Percentiles rank a stretch among this genome's conserved stretches.
phyloP scores from a whole-genome alignment of 805 yeast genomes.

The Starmera pachycereana region DNA sequence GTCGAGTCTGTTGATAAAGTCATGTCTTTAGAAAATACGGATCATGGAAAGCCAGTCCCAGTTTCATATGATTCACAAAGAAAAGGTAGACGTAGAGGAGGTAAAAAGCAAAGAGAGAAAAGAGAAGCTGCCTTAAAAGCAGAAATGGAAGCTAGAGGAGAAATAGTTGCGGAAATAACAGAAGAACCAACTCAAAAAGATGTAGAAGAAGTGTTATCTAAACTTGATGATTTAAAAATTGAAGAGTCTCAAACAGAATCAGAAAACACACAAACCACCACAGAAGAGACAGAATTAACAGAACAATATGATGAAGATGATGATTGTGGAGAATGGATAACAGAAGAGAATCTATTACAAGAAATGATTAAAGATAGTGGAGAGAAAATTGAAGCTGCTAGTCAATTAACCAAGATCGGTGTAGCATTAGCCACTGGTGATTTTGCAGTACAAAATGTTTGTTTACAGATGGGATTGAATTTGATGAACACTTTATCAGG shows the following conservation, averaged over 20 bases:
- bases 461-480: conserved; percentile 82
- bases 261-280: conserved; percentile 1
- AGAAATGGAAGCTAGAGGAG: conserved; percentile 10
- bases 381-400: conserved; percentile 39
- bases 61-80: conserved; percentile 9
- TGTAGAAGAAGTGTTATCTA: conserved; percentile 1
- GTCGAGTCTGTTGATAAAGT: conserved; percentile 12
- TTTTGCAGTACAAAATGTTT: conserved; percentile 94
- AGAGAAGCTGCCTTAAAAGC: conserved; percentile 30
- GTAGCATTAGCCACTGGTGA: conserved; percentile 92
- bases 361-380: conserved; percentile 60
- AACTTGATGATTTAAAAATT: conserved; percentile 21
- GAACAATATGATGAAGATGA: conserved; percentile 41
- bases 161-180: conserved; percentile 3
- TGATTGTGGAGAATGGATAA: conserved; percentile 90
- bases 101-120: conserved; percentile 53
- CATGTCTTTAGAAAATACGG: conserved; percentile 4
- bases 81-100: conserved; percentile 52
- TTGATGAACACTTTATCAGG: conserved; percentile 82
- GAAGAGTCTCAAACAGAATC: conserved; percentile 19
- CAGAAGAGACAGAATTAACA: conserved; percentile 8
- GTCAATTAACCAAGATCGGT: conserved; percentile 31
- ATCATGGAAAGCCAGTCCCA: conserved; percentile 6
- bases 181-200: conserved; percentile 1
- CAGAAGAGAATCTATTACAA: conserved; percentile 72